Base-by-base conservation (phyloP, 2,329 filamentous ascomycete genomes). In the Aspergillus novoparasiticus region DNA sequence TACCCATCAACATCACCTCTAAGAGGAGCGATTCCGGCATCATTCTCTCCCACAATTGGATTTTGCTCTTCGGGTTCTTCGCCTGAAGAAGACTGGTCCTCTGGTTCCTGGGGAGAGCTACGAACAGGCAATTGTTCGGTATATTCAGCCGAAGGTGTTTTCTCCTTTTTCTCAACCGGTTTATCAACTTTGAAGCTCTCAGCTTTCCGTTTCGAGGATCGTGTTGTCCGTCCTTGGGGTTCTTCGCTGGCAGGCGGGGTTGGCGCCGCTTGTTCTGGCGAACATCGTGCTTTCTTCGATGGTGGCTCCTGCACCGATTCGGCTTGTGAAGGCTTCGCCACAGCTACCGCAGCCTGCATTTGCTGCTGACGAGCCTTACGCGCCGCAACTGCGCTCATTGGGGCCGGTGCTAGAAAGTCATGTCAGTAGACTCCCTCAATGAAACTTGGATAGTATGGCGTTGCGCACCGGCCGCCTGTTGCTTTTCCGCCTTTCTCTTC, bases 361-460 rank as follows among this genome's bases (percentile, higher is more conserved):
- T 74, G 72, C 63, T 78, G 74, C 64, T 76, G 75, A 58, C 76
- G 73, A 68, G 76, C 76, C 75, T 73, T 79, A 69, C 78, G 79
- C 64, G 79, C 79, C 32, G 79, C 79, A 65, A 81, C 67, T 51
- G 79, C 79, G 64, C 79, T 81, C 63, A 80, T 68, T n/a, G 75
- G 75, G 60, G 69, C 75, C 76, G 51, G 10, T 28, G 51, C 51
- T 55, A 26, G 67, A 56, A 57, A 61, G 65, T 59, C 61, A 50
- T 61, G 61, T 67, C 48, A 61, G 56, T 61, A 34, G 34, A 43
- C 39, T 39, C 34, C 19, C 43, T 43, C 16, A 14, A 19, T 36
- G 50, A 16, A 46, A 21, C 19, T 30, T 28, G n/a, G 30, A 36
- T 41, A 19, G 3, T 28, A 12, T 21, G 41, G 16, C 10, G 21